Base-by-base conservation (phyloP, 2,329 filamentous ascomycete species). In the Hyphodiscus sp. region DNA sequence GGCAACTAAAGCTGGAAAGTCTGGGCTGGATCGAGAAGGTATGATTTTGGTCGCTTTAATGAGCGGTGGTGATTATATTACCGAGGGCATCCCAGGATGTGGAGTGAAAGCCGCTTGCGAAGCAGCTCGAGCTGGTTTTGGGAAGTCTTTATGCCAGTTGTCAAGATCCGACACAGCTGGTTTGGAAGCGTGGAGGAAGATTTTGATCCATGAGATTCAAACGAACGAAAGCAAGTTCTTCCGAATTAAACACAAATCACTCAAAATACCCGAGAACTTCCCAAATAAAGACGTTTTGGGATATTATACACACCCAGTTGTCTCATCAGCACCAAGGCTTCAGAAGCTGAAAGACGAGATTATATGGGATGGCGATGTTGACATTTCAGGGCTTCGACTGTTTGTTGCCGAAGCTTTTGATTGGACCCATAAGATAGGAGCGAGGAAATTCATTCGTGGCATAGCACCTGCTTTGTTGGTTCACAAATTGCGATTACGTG, bases 21-120 rank as follows among this genome's bases (percentile, higher is more conserved):
- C 13, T 65, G 86, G 86, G 0, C 74, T 97, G 45, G 89, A 91
- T 64, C 78, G 87, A 19, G 85, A 94, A 58, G 92, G 91, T 0
- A 95, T 99, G 91, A 86, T 97, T 20, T 73, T 99, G 13, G 87
- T 97, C 19, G 94, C 94, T 0, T 74, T 99, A 57, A 91, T 99
- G 80, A 96, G 91, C 62, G 94, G 94, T 7, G 94, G 94, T 7
- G 94, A 99, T 69, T 99, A 99, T 63, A 76, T 92, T 0, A 89
- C 91, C 0, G 88, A 90, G 52, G 94, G 94, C 0, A 86, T 99
- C 16, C 84, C 88, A 0, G 87, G 89, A 3, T 95, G 91, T 62
- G 94, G 94, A 1, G 82, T 90, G 47, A 95, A 92, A 66, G 76
- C 91, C 11, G 92, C 94, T 0, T 94, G 88, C 61, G 90, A 96